Evolutionary conservation across 2,329 filamentous ascomycete species (phyloP).

Genomic region (Calonectria pauciramosa): DNA sequence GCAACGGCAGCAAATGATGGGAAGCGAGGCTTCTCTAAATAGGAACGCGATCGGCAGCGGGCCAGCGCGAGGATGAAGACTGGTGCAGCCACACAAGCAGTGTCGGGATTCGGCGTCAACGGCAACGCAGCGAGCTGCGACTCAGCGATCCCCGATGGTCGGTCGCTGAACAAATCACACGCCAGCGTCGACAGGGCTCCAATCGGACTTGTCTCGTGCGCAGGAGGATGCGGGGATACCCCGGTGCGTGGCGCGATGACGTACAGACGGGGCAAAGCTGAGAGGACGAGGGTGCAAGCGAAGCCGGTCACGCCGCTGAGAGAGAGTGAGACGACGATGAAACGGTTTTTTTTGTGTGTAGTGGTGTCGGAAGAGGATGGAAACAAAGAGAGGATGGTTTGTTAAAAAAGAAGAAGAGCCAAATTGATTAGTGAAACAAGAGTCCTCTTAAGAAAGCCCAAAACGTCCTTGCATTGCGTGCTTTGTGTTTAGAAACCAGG

Average conservation of each 20-base stretch:
- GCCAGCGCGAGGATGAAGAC: background rate
- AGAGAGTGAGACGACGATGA: background rate
- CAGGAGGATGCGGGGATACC: conserved; percentile 29
- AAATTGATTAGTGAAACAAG: background rate
- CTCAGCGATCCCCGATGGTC: background rate
- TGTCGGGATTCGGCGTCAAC: conserved; percentile 29
- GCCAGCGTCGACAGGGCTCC: conserved; percentile 7
- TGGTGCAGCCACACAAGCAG: background rate
- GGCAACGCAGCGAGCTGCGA: background rate
- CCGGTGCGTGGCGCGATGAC: conserved; percentile 30
- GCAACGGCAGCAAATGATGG: background rate
- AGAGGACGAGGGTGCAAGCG: background rate
- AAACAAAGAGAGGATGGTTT: background rate
- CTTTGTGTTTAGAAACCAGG: conserved; percentile 3
- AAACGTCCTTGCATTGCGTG: conserved; percentile 3
- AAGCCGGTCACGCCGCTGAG: background rate
- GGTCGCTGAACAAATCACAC: conserved; percentile 26
- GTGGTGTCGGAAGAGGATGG: background rate
- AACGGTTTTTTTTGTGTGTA: background rate
- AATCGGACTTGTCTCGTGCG: conserved; percentile 32
- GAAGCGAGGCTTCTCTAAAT: conserved; percentile 15
- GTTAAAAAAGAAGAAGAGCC: background rate
- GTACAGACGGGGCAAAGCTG: conserved; percentile 17
- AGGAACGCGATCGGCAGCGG: conserved; percentile 17
- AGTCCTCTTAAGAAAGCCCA: background rate